A percentile compares a stretch with the other conserved stretches of the same genome.
Conservation (phyloP, 1,284 basidiomycete genomes). For the Ceratobasidium papillatum region DNA sequence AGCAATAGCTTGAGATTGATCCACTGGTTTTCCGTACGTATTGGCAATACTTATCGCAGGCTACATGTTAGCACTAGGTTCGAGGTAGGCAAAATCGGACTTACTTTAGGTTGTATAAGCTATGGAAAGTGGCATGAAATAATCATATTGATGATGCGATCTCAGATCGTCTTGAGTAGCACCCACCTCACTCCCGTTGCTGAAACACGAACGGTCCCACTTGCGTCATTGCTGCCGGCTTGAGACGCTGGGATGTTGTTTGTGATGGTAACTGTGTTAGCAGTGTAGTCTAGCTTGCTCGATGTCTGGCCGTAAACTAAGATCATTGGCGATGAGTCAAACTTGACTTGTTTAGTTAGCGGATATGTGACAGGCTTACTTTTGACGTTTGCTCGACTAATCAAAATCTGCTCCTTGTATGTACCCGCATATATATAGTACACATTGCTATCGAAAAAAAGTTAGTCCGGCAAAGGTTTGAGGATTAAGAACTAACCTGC, state of each 20-base stretch:
- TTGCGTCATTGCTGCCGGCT: constrained; percentile 42
- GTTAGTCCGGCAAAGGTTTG: constrained; percentile 15
- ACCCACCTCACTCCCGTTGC: constrained; percentile 40
- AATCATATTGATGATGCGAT: neutral
- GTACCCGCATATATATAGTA: constrained; percentile 25
- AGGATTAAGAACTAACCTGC: constrained; percentile 42
- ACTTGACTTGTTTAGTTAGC: too few species aligned
- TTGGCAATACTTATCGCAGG: constrained; percentile 13
- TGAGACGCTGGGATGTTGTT: constrained; percentile 39
- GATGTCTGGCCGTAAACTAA: constrained; percentile 29
- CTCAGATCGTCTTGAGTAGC: neutral
- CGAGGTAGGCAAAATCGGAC: constrained; percentile 7
- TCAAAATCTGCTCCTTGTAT: constrained; percentile 16
- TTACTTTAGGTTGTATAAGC: constrained; percentile 41
- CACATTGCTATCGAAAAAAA: neutral
- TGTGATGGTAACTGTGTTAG: constrained; percentile 44
- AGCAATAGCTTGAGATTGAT: constrained; percentile 44
- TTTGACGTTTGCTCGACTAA: constrained; percentile 18
- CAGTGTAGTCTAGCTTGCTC: constrained; percentile 7
- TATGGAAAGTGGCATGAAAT: neutral
- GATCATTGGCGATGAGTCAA: neutral
- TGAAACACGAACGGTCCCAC: constrained; percentile 32
- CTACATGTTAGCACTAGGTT: too few species aligned
- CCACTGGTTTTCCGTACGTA: constrained; percentile 30
- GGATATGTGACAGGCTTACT: neutral